Conservation (phyloP, 345 rosid species). For the Sonneratia caseolaris region DNA sequence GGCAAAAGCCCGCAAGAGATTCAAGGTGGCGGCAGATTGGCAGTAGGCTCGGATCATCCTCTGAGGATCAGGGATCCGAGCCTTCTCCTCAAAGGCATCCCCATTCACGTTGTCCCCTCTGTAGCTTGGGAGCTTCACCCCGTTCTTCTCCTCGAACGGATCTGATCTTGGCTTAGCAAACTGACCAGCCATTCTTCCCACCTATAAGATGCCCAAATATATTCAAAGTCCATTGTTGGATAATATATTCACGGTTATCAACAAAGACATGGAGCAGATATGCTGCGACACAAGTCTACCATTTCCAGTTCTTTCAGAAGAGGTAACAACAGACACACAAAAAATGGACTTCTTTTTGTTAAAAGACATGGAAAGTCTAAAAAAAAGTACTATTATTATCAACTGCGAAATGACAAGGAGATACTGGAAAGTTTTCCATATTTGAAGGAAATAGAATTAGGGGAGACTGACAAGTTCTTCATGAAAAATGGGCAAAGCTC, state of each 20-base stretch:
- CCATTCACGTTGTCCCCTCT: conserved; percentile 19
- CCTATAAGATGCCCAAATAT: background rate
- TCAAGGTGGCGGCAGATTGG: conserved; percentile 19
- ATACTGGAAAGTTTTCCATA: too few relatives aligned
- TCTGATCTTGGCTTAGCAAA: conserved; percentile 19
- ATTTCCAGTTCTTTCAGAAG: too few relatives aligned
- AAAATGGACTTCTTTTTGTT: too few relatives aligned
- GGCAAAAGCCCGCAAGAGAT: conserved; percentile 18
- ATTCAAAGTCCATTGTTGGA: background rate
- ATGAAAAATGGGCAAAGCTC: too few relatives aligned
- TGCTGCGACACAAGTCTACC: too few relatives aligned
- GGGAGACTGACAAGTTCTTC: too few relatives aligned
- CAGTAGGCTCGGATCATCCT: conserved; percentile 17
- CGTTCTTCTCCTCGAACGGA: conserved; percentile 12
- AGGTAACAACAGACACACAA: too few relatives aligned
- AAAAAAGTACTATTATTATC: too few relatives aligned
- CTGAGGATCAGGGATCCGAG: conserved; percentile 15
- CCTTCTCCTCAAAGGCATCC: conserved; percentile 15
- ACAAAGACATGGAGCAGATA: too few relatives aligned
- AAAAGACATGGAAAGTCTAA: too few relatives aligned
- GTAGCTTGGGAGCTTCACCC: conserved; percentile 19
- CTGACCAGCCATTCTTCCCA: conserved; percentile 20
- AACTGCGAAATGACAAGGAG: too few relatives aligned
- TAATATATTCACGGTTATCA: background rate
- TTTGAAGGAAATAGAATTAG: too few relatives aligned